Percentiles rank a stretch among this genome's conserved stretches.
Evolutionary conservation across 148 eudicot genomes (phyloP).

Genomic region (Amaranthus hypochondriacus): DNA sequence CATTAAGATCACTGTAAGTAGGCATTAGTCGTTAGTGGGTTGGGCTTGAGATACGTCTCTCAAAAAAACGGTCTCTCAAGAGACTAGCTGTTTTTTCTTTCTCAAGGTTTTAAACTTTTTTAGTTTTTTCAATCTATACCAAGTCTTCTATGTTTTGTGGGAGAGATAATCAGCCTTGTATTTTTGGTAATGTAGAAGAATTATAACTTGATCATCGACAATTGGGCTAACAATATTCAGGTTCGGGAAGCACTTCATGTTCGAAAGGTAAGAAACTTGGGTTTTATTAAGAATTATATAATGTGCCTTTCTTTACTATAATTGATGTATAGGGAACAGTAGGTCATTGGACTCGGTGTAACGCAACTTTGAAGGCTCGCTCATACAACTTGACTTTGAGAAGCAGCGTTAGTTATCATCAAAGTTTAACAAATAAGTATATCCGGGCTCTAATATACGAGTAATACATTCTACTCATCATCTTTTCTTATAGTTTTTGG

Average conservation of each 20-base stretch:
- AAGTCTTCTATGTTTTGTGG: neutral
- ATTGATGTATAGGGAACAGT: neutral
- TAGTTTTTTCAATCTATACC: neutral
- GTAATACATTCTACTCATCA: neutral
- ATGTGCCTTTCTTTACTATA: neutral
- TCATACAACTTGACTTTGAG: neutral
- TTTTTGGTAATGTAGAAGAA: constrained; percentile 5
- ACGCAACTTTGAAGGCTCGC: neutral
- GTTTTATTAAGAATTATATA: neutral
- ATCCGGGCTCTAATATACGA: neutral
- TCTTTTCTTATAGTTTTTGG: too few relatives aligned
- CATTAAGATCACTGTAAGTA: too few relatives aligned
- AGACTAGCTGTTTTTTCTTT: neutral
- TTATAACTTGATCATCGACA: neutral
- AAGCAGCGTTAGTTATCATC: neutral
- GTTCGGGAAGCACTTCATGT: constrained; percentile 10
- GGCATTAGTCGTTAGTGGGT: too few relatives aligned
- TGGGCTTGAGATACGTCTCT: too few relatives aligned
- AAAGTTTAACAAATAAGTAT: neutral
- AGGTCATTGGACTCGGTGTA: constrained; percentile 9
- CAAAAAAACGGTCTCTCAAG: too few relatives aligned
- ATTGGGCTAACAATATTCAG: constrained; percentile 8
- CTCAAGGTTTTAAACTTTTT: neutral
- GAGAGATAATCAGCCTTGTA: neutral
- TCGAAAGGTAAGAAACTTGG: constrained; percentile 4